phyloP scores from a whole-genome alignment of 805 yeast species.

The Brettanomyces nanus region DNA sequence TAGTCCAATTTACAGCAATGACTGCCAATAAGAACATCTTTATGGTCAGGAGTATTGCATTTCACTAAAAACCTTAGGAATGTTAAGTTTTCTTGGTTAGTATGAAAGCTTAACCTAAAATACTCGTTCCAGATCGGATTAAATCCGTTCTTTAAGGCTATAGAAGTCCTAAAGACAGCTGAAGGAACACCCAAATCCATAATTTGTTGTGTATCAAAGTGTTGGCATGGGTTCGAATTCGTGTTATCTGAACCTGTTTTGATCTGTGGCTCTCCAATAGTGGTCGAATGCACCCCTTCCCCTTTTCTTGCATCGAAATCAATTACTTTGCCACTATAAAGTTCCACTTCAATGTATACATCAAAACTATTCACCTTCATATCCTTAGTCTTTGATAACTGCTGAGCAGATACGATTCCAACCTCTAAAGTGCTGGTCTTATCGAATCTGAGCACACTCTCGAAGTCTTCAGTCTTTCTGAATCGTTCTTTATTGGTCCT shows the following conservation, averaged over 20 bases:
- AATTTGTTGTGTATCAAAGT: neutral
- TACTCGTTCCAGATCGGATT: conserved; percentile 75
- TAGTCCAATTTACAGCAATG: conserved; percentile 53
- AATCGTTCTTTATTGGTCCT: conserved; percentile 6
- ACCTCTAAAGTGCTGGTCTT: conserved; percentile 26
- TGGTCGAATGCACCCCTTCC: too few species aligned
- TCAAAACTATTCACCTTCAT: conserved; percentile 36
- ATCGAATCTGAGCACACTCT: conserved; percentile 15
- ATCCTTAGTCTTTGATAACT: conserved; percentile 64
- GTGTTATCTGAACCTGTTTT: neutral
- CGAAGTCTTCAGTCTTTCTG: conserved; percentile 8
- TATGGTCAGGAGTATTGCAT: conserved; percentile 16
- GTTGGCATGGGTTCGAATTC: neutral
- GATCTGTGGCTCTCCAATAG: neutral
- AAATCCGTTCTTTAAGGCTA: conserved; percentile 64
- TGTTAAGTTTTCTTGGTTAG: conserved; percentile 36
- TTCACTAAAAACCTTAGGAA: conserved; percentile 50
- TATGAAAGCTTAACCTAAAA: conserved; percentile 33
- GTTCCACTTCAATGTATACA: conserved; percentile 56
- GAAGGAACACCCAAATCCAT: conserved; percentile 9
- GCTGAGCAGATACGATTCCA: conserved; percentile 71
- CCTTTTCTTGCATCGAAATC: conserved; percentile 6
- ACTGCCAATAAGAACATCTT: conserved; percentile 37
- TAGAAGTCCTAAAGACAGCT: conserved; percentile 23
- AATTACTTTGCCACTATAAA: conserved; percentile 35